A percentile compares a stretch with the other conserved stretches of the same genome.
Conservation (phyloP, 345 rosid species). For the Populus euphratica region DNA sequence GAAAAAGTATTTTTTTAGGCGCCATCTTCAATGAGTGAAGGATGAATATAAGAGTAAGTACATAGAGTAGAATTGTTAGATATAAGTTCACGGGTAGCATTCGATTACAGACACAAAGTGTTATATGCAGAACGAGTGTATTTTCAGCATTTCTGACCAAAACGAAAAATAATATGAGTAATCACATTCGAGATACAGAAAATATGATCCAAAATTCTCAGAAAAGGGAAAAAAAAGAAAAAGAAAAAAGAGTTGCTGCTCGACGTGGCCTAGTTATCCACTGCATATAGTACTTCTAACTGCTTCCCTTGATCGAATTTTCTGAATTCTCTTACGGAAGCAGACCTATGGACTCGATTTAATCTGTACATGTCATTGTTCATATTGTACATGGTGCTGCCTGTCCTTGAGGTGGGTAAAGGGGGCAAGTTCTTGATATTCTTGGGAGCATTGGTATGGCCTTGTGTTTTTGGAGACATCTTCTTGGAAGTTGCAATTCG, state of each 20-base stretch:
- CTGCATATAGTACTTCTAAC: slow-evolving; percentile 22
- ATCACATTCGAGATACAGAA: background rate
- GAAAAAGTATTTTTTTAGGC: too few relatives aligned
- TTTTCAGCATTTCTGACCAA: too few relatives aligned
- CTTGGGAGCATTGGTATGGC: slow-evolving; percentile 15
- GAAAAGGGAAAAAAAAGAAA: background rate
- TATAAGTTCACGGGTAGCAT: too few relatives aligned
- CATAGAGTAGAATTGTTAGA: too few relatives aligned
- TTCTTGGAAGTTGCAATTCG: slow-evolving; percentile 20
- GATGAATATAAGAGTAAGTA: too few relatives aligned
- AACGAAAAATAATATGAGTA: too few relatives aligned
- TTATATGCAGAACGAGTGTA: too few relatives aligned
- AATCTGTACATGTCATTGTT: slow-evolving; percentile 30
- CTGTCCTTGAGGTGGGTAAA: slow-evolving; percentile 29
- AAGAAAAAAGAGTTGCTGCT: background rate
- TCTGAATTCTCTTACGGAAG: slow-evolving; percentile 51
- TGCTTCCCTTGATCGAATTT: slow-evolving; percentile 33
- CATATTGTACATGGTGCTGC: slow-evolving; percentile 10
- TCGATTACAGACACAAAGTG: too few relatives aligned
- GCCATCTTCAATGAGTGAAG: too few relatives aligned
- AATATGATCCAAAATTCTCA: background rate
- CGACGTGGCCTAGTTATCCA: slow-evolving; percentile 27
- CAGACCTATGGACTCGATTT: slow-evolving; percentile 41
- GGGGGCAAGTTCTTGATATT: slow-evolving; percentile 35
- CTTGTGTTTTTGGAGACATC: slow-evolving; percentile 20